These are phyloP conservation scores for Mychonastes homosphaera DNA, from an alignment of 139 green algal species.

Conservation along the genomic window DNA sequence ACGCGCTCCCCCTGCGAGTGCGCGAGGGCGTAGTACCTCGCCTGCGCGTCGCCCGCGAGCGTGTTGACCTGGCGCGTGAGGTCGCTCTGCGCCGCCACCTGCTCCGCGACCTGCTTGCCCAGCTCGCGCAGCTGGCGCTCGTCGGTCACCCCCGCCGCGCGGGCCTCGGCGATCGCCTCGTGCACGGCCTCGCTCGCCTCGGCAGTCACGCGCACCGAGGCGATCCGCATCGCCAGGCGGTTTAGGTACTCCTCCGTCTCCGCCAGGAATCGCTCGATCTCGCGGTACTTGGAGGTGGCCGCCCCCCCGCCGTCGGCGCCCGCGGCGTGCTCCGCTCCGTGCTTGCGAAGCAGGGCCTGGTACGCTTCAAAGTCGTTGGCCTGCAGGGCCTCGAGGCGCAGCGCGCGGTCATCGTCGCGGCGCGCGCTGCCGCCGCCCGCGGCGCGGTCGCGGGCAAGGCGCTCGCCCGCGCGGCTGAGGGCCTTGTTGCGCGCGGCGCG, in stretches of 20 bases:
- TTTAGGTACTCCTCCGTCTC: constrained; percentile 95
- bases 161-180: constrained; percentile 39
- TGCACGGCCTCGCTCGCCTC: constrained; percentile 51
- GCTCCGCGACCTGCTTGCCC: constrained; percentile 35
- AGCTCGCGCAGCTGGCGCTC: constrained; percentile 62
- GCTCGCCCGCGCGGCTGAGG: no score
- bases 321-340: neutral
- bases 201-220: constrained; percentile 34
- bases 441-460: no score
- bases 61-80: constrained; percentile 23
- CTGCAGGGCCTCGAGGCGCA: constrained; percentile 59
- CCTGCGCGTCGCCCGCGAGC: constrained; percentile 44
- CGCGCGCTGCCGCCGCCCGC: no score
- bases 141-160: constrained; percentile 43
- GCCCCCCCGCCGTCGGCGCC: neutral
- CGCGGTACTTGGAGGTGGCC: neutral
- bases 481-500: no score
- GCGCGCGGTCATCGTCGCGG: no score
- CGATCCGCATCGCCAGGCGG: constrained; percentile 75
- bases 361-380: constrained; percentile 95
- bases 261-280: constrained; percentile 71
- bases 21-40: constrained; percentile 40
- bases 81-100: constrained; percentile 31
- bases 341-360: constrained; percentile 66
- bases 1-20: constrained; percentile 57